Evolutionary conservation across 1,139 yeast genomes (phyloP), one percentile per base, ranked within the genome.

Genomic region (Yamadazyma membranifaciens): DNA sequence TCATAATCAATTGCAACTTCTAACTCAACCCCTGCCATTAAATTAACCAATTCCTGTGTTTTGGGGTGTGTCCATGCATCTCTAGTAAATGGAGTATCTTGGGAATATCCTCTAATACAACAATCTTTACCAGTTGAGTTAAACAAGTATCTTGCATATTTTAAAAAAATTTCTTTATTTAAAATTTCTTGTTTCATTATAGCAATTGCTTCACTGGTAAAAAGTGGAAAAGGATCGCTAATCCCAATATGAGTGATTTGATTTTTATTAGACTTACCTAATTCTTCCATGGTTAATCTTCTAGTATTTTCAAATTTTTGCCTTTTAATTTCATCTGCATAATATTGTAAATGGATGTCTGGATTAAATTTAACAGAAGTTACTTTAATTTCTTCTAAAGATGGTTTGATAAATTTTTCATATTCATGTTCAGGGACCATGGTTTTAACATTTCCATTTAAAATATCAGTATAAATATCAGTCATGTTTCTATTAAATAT

Each of bases 61-160:
- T 63, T 65, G 14, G 83, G 83, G 47, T 76, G 80, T 4, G 69
- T 69, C 81, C 83, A 78, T 10, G 83, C 83, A 4, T 62, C 67
- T 45, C 69, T 62, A 2, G 73, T 67, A 51, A 78, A 78, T 1
- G 79, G 80, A 32, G 67, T 52, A 17, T 45, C 50, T 37, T 66
- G 68, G 22, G 70, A 74, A 49, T 65, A 75, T 2, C 83, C 83
- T 45, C 83, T 64, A 40, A 77, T 46, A 32, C 56, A 56, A 49
- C 74, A 66, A 50, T 72, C 78, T 47, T 67, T 49, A 20, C 79
- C 81, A n/a, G 72, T 60, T 3, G 59, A 54, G 36, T 56, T 56
- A 45, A 56, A 56, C 27, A 66, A 61, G 41, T 57, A 54, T 45
- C 79, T 61, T 13, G 75, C 80, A 55, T 67, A 67, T 45, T 67